Percentiles rank a stretch among this genome's conserved stretches.
These are phyloP conservation scores for Cutaneotrichosporon spelunceum DNA, from an alignment of 1,284 basidiomycete genomes.

Conservation along the genomic window DNA sequence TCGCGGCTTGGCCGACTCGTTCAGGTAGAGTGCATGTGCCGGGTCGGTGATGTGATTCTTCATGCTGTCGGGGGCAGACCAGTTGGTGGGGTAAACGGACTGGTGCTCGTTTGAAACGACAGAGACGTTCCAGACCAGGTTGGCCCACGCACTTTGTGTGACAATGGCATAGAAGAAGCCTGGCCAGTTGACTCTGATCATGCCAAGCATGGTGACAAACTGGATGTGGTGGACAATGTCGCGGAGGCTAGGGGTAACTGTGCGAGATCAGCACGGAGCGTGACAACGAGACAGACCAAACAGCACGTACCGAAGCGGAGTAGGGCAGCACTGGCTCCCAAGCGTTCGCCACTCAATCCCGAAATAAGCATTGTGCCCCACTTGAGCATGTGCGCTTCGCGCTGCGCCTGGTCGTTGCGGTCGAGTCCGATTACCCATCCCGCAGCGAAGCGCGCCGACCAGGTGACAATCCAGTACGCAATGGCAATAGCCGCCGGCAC, in stretches of 20 bases:
- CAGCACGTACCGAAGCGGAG: slow-evolving; percentile 74
- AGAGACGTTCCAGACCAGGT: slow-evolving; percentile 76
- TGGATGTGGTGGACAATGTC: slow-evolving; percentile 92
- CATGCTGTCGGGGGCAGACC: slow-evolving; percentile 62
- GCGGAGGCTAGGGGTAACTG: slow-evolving; percentile 85
- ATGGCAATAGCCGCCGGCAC: slow-evolving; percentile 70
- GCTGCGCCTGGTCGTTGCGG: slow-evolving; percentile 22
- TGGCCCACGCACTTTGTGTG: slow-evolving; percentile 80
- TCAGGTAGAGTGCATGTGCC: slow-evolving; percentile 72
- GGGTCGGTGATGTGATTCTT: slow-evolving; percentile 64
- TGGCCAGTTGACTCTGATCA: slow-evolving; percentile 94
- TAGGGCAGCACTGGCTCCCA: slow-evolving; percentile 78
- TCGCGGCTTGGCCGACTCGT: slow-evolving; percentile 57
- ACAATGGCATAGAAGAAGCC: slow-evolving; percentile 83
- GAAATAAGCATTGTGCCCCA: slow-evolving; percentile 87
- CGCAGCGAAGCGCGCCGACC: slow-evolving; percentile 73
- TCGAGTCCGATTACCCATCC: slow-evolving; percentile 61
- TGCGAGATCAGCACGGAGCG: not conserved
- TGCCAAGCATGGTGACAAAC: slow-evolving; percentile 67
- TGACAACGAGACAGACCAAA: not conserved
- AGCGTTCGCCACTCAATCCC: slow-evolving; percentile 82
- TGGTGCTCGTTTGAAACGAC: slow-evolving; percentile 62
- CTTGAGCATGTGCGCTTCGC: slow-evolving; percentile 46
- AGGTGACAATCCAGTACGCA: slow-evolving; percentile 75
- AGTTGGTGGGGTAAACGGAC: slow-evolving; percentile 61